Conservation (phyloP, 345 rosid species). For the Populus euphratica region DNA sequence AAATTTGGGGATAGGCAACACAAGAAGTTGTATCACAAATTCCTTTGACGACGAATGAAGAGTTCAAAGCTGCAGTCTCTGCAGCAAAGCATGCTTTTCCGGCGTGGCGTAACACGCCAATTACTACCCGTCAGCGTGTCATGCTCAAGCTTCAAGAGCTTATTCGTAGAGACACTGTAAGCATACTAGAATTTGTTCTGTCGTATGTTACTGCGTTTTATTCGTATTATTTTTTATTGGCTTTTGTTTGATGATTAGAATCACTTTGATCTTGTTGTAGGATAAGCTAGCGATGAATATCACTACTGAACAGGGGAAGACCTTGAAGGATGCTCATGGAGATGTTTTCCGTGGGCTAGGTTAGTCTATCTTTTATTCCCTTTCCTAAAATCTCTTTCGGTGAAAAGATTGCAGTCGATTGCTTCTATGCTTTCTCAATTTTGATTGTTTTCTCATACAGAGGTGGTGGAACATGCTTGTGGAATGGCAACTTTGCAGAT, state of each 20-base stretch:
- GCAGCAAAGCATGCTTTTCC: slow-evolving; percentile 87
- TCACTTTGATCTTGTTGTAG: slow-evolving; percentile 30
- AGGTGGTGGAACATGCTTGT: slow-evolving; percentile 98
- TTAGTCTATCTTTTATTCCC: slow-evolving; percentile 23
- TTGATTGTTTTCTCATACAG: slow-evolving; percentile 31
- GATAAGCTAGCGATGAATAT: slow-evolving; percentile 88
- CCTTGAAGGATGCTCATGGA: slow-evolving; percentile 94
- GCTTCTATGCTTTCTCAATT: neutral
- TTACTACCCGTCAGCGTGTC: slow-evolving; percentile 79
- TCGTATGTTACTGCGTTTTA: neutral
- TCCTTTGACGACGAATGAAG: slow-evolving; percentile 85
- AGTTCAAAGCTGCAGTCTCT: slow-evolving; percentile 83
- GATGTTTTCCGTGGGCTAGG: slow-evolving; percentile 98
- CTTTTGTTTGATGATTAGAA: neutral
- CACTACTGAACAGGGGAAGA: slow-evolving; percentile 94
- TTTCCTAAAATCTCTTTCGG: slow-evolving; percentile 6
- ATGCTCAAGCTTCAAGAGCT: slow-evolving; percentile 95
- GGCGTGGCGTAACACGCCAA: slow-evolving; percentile 81
- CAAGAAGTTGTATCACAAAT: slow-evolving; percentile 84
- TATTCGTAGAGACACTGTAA: slow-evolving; percentile 80
- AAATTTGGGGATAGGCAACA: slow-evolving; percentile 56
- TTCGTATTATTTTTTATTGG: neutral
- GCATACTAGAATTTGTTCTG: neutral
- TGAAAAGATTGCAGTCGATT: neutral
- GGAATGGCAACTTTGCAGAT: slow-evolving; percentile 95